Evolutionary conservation across 2,329 filamentous ascomycete genomes (phyloP), one percentile per base, ranked within the genome.

Genomic region (Neophaeococcomyces aloes): DNA sequence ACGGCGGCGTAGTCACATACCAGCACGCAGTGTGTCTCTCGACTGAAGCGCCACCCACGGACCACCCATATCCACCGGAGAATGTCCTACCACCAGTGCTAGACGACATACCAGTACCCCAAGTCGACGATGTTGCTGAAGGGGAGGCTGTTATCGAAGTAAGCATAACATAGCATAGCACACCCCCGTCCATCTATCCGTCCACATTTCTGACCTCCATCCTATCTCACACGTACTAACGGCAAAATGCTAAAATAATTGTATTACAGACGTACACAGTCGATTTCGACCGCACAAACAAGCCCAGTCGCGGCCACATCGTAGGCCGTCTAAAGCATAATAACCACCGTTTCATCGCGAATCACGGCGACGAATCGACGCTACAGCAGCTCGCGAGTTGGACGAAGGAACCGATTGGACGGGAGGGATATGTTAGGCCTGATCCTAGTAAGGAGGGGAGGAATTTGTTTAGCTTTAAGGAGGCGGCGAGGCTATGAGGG

Each of bases 1-100:
- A 83, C 53, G 79, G 79, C 0, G 79, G 79, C 0, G 67, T 76
- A 23, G 50, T 80, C n/a, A 79, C 75, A 0, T 79, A 82, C 55
- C 76, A 83, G 55, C 72, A 82, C 53, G 76, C 71, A 2, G 54
- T 83, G 1, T 71, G 75, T 36, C 60, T 83, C 1, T 79, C 76
- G 0, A 67, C 61, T 0, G 51, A 59, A 7, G 70, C 73, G 7
- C 55, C 56, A 36, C 54, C 48, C 27, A 58, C 63, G 5, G 59
- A 59, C 1, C 49, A 53, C 2, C 46, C 55, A 2, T 79, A 79
- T 57, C 74, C 75, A 2, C 50, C 59, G 3, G 50, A 60, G 18
- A 68, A 70, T 32, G 65, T 67, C 2, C 57, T 78, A 6, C 65
- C 69, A 2, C 58, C 61, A n/a, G 36, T 57, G n/a, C 49, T 70